A percentile compares a stretch with the other conserved stretches of the same genome.
Conservation (phyloP, 2,329 filamentous ascomycete species). For the Aspergillus transmontanensis region DNA sequence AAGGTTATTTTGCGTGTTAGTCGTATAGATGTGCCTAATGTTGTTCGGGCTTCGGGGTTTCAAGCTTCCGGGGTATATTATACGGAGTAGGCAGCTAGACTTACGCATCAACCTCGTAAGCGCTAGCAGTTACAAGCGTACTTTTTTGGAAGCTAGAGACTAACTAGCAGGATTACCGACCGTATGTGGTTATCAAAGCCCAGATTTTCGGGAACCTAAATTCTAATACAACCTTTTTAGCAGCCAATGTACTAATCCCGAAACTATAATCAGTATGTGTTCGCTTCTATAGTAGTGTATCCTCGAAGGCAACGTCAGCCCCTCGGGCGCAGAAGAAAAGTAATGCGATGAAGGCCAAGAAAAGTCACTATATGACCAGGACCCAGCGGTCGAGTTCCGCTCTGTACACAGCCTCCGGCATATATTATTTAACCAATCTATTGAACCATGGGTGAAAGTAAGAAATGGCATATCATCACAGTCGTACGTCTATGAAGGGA, state of each 20-base stretch:
- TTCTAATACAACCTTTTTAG: background rate
- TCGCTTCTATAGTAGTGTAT: background rate
- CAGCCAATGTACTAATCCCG: background rate
- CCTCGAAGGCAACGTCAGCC: background rate
- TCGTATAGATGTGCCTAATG: background rate
- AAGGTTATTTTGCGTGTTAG: background rate
- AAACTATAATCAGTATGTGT: background rate
- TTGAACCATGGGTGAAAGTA: background rate
- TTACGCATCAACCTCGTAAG: background rate
- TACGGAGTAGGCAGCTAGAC: background rate
- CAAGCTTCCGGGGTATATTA: background rate
- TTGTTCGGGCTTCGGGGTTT: background rate
- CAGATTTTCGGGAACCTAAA: too few species aligned
- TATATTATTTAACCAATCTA: background rate
- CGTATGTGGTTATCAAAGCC: background rate
- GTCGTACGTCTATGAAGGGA: conserved; percentile 22
- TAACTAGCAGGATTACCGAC: background rate
- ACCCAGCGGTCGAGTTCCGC: background rate
- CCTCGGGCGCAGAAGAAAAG: background rate
- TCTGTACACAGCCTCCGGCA: background rate
- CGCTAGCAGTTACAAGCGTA: background rate
- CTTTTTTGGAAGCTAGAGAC: background rate
- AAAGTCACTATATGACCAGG: conserved; percentile 12
- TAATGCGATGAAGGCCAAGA: conserved; percentile 9
- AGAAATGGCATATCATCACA: conserved; percentile 17